A percentile compares a stretch with the other conserved stretches of the same genome.
These are phyloP conservation scores for Jamesozyma lodderae DNA, from an alignment of 805 yeast species.

Conservation along the genomic window DNA sequence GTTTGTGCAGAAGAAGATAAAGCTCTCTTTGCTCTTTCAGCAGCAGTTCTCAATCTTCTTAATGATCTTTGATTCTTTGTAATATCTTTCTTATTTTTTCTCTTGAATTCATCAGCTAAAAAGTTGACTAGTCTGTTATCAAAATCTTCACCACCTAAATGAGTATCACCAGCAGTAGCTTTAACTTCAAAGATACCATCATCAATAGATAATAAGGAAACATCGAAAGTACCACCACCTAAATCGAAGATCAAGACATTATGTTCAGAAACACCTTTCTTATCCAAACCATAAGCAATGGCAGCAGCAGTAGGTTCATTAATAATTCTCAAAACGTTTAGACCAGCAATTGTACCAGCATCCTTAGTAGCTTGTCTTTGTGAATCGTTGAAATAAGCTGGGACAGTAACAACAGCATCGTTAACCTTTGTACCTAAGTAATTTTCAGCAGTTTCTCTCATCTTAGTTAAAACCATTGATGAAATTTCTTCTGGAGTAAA, in stretches of 20 bases:
- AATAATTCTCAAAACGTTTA: constrained; percentile 84
- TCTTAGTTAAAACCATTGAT: constrained; percentile 82
- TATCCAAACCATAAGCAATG: constrained; percentile 89
- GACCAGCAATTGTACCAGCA: constrained; percentile 92
- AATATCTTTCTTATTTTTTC: constrained; percentile 90
- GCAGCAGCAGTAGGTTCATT: constrained; percentile 98
- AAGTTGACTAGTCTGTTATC: constrained; percentile 92
- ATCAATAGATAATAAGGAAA: constrained; percentile 79
- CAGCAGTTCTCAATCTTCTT: constrained; percentile 95
- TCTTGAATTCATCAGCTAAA: constrained; percentile 87
- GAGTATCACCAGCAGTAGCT: constrained; percentile 80
- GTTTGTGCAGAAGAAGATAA: constrained; percentile 94
- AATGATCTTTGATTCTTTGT: constrained; percentile 87
- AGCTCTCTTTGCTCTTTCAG: constrained; percentile 98
- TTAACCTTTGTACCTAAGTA: constrained; percentile 72
- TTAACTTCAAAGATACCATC: constrained; percentile 96
- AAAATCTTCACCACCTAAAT: constrained; percentile 99
- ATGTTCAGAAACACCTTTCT: constrained; percentile 68
- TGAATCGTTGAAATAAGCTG: constrained; percentile 95
- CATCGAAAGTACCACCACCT: constrained; percentile 99
- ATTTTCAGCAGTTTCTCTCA: constrained; percentile 87
- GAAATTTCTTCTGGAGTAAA: constrained; percentile 94
- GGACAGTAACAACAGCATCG: constrained; percentile 92
- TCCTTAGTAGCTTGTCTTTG: constrained; percentile 98
- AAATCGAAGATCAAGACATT: constrained; percentile 86